A percentile compares a stretch with the other conserved stretches of the same genome.
phyloP scores from a whole-genome alignment of 441 rosid genomes.

The Aleurites moluccanus region DNA sequence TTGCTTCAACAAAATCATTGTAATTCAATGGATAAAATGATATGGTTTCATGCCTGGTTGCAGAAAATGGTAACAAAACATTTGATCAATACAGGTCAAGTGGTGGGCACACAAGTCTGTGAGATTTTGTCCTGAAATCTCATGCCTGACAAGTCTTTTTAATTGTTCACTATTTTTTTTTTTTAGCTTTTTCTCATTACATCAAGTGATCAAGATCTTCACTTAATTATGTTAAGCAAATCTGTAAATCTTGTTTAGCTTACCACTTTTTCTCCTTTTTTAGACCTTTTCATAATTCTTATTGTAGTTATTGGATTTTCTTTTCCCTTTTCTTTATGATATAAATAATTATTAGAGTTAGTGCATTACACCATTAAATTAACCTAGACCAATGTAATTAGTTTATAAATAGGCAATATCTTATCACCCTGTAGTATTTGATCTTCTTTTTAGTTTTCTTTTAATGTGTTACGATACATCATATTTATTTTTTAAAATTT shows the following conservation, averaged over 20 bases:
- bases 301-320: background rate
- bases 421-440: background rate
- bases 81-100: constrained; percentile 20
- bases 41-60: constrained; percentile 38
- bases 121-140: constrained; percentile 25
- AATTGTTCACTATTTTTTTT: background rate
- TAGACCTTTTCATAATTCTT: background rate
- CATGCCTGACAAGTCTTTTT: constrained; percentile 14
- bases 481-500: too few relatives aligned
- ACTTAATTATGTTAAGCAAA: background rate
- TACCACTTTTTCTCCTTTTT: background rate
- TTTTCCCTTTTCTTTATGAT: background rate
- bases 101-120: constrained; percentile 15
- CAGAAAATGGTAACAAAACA: constrained; percentile 30
- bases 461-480: too few relatives aligned
- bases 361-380: constrained; percentile 12
- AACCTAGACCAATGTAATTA: constrained; percentile 8
- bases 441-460: background rate
- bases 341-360: constrained; percentile 4
- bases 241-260: background rate
- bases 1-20: constrained; percentile 15
- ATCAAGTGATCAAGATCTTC: background rate
- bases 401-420: background rate
- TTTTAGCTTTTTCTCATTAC: background rate
- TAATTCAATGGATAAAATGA: constrained; percentile 16